phyloP scores from a whole-genome alignment of 179 eudicot genomes.

The Drosera spatulata region DNA sequence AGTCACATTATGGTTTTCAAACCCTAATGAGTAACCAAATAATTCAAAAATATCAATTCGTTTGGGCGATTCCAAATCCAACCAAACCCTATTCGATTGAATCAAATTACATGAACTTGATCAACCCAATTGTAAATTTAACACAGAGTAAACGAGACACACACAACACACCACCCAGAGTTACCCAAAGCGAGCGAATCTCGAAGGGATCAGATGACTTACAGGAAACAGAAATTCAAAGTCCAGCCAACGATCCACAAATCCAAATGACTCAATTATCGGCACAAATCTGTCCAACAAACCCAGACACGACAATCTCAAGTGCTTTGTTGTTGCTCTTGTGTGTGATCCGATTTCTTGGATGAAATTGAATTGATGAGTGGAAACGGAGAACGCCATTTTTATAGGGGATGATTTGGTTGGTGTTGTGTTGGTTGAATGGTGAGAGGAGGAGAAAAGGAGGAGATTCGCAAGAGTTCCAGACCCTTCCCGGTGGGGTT shows the following conservation, averaged over 20 bases:
- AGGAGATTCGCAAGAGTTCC: background rate
- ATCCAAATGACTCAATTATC: slow-evolving; percentile 18
- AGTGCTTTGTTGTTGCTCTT: background rate
- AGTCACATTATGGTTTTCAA: too few relatives aligned
- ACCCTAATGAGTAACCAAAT: too few relatives aligned
- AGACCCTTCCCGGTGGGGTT: too few relatives aligned
- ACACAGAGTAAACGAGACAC: background rate
- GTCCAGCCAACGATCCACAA: slow-evolving; percentile 22
- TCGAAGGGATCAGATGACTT: slow-evolving; percentile 10
- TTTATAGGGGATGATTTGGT: too few relatives aligned
- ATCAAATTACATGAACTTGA: background rate
- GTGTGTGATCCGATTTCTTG: background rate
- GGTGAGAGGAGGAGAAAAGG: background rate
- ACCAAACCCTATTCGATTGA: too few relatives aligned
- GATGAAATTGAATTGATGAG: too few relatives aligned
- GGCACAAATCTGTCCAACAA: slow-evolving; percentile 23
- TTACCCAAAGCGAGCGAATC: background rate
- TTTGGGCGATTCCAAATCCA: too few relatives aligned
- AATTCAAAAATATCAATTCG: too few relatives aligned
- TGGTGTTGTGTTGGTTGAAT: too few relatives aligned
- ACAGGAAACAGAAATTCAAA: slow-evolving; percentile 10
- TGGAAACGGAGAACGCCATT: too few relatives aligned
- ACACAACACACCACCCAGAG: background rate
- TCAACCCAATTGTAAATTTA: background rate
- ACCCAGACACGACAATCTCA: slow-evolving; percentile 9